Base-by-base conservation (phyloP, 1,284 basidiomycete genomes). In the Hymenochaete sp. region DNA sequence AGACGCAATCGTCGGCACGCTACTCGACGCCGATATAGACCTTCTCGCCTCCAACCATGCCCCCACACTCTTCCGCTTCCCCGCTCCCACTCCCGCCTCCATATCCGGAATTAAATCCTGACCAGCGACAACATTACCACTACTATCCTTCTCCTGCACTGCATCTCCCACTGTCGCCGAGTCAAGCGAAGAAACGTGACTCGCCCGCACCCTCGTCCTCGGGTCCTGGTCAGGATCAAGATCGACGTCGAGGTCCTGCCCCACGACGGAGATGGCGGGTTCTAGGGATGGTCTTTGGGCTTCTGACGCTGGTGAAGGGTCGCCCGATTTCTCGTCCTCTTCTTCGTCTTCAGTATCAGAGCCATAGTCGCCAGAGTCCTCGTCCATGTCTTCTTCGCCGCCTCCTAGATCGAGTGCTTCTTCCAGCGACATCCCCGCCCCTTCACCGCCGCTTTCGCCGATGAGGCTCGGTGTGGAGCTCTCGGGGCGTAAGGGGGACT, bases 321-420 rank as follows among this genome's bases (percentile, higher is more conserved):
- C 58, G n/a, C 56, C 56, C 3, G 48, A 47, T 31, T 48, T 44
- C n/a, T 57, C 54, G 19, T 54, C 51, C 11, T 57, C 55, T 6
- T 55, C 56, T 45, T 54, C 52, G 54, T 51, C 51, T 53, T 44
- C 49, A n/a, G n/a, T n/a, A n/a, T 19, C 5, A 35, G 14, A 6
- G 14, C 32, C 32, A 35, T n/a, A 35, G 22, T 42, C 29, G n/a
- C n/a, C n/a, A n/a, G n/a, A n/a, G 10, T 29, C 51, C 26, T 67
- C 41, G 3, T 44, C 47, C 21, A 32, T 14, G 8, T 43, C 52
- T 26, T 67, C 29, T 13, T 48, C 47, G 24, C 40, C 41, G 9
- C 24, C 32, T n/a, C 41, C 70, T 57, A 77, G 65, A 42, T 66
- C 71, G 69, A 76, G 73, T 0, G 68, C 70, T 47, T 74, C 71